Percentiles rank a stretch among this genome's conserved stretches.
Evolutionary conservation across 2,329 filamentous ascomycete species (phyloP).

Genomic region (Penicillium polonicum): DNA sequence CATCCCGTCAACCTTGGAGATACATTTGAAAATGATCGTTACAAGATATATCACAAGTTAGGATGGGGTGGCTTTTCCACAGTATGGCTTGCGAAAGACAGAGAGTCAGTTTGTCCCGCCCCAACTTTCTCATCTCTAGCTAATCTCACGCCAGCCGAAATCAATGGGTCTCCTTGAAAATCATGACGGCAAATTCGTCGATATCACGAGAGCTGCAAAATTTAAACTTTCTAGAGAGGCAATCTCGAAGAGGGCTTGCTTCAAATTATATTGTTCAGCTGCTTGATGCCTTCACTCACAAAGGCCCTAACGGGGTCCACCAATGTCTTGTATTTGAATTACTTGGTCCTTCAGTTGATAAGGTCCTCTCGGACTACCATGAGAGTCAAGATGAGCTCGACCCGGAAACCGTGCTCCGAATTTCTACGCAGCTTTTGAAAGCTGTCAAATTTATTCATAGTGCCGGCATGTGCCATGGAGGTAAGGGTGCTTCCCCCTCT

Average conservation of each 20-base stretch:
- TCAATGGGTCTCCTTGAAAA: conserved; percentile 36
- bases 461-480: conserved; percentile 32
- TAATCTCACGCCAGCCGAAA: conserved; percentile 16
- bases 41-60: conserved; percentile 47
- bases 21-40: conserved; percentile 42
- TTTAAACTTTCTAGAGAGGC: conserved; percentile 14
- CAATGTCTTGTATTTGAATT: conserved; percentile 37
- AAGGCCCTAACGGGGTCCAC: conserved; percentile 38
- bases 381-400: conserved; percentile 21
- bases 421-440: conserved; percentile 30
- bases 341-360: conserved; percentile 31
- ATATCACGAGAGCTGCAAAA: conserved; percentile 22
- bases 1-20: conserved; percentile 48
- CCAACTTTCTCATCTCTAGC: background rate
- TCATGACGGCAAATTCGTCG: conserved; percentile 27
- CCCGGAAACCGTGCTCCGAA: conserved; percentile 25
- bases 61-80: conserved; percentile 48
- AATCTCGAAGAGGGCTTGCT: conserved; percentile 13
- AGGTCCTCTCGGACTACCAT: conserved; percentile 25
- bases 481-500: conserved; percentile 19
- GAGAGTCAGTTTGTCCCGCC: conserved; percentile 18
- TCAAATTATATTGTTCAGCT: conserved; percentile 30
- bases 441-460: conserved; percentile 30
- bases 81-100: conserved; percentile 46
- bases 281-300: conserved; percentile 31